These are phyloP conservation scores for Dictyostelium discoideum DNA, from an alignment of 78 protist genomes.

Conservation along the genomic window DNA sequence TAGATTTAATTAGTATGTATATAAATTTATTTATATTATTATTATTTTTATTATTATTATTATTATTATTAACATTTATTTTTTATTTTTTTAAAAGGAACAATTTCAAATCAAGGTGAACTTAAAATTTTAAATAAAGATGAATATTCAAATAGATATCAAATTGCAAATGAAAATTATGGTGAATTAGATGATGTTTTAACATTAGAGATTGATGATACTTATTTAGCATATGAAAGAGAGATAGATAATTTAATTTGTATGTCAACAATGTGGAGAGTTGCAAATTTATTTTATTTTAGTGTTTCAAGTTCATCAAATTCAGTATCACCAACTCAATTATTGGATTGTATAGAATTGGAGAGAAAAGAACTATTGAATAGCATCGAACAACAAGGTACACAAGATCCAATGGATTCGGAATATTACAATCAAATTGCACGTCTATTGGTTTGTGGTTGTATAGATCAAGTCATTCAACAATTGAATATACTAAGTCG, in stretches of 20 bases:
- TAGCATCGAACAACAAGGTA: neutral
- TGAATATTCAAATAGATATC: conserved; percentile 2
- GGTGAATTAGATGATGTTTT: neutral
- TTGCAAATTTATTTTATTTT: conserved; percentile 65
- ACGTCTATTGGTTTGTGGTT: conserved; percentile 38
- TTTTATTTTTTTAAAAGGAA: neutral
- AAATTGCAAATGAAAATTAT: neutral
- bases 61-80: neutral
- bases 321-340: conserved; percentile 44
- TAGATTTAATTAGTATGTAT: neutral
- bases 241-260: conserved; percentile 14
- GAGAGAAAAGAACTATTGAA: conserved; percentile 1
- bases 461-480: conserved; percentile 42
- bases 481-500: neutral
- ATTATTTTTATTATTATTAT: neutral
- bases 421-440: neutral
- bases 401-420: neutral
- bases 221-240: neutral
- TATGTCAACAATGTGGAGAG: conserved; percentile 31
- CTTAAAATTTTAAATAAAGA: neutral
- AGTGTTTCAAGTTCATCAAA: neutral
- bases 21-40: neutral
- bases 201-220: conserved; percentile 1
- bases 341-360: conserved; percentile 29
- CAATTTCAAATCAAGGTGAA: neutral